These are phyloP conservation scores for Limonium bicolor DNA, from an alignment of 148 eudicot species.

Conservation along the genomic window DNA sequence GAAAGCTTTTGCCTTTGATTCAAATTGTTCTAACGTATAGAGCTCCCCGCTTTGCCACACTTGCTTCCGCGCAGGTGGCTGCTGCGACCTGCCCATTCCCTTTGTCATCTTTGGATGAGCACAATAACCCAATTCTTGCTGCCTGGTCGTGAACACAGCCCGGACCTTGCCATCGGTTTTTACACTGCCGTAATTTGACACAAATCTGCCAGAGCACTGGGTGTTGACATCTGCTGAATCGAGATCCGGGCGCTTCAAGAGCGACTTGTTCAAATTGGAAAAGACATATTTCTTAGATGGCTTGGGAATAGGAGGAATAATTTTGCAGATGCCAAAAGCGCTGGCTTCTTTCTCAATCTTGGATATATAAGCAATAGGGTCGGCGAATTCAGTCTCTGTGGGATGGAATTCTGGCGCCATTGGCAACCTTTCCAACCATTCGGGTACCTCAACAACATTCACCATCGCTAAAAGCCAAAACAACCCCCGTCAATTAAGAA, in stretches of 20 bases:
- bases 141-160: constrained; percentile 85
- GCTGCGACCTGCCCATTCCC: constrained; percentile 12
- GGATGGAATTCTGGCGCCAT: constrained; percentile 89
- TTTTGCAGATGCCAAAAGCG: constrained; percentile 85
- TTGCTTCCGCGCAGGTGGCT: constrained; percentile 37
- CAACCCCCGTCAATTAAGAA: too few relatives aligned
- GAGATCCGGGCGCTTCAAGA: constrained; percentile 51
- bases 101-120: constrained; percentile 30
- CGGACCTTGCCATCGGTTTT: constrained; percentile 15
- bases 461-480: constrained; percentile 5
- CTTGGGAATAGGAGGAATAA: constrained; percentile 86
- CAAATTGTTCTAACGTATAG: constrained; percentile 84
- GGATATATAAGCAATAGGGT: constrained; percentile 94
- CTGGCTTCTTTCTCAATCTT: constrained; percentile 94
- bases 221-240: constrained; percentile 25
- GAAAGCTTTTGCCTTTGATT: constrained; percentile 67
- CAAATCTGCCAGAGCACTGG: constrained; percentile 3
- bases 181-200: constrained; percentile 9
- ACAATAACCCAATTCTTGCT: constrained; percentile 70
- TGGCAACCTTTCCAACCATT: constrained; percentile 73
- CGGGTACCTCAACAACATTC: constrained; percentile 38
- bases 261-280: constrained; percentile 52
- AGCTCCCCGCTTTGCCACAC: constrained; percentile 97
- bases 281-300: constrained; percentile 74
- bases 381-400: constrained; percentile 91